Evolutionary conservation across 108 stramenopile species (phyloP), one percentile per base, ranked within the genome.

Genomic region (Cylindrotheca fusiformis): DNA sequence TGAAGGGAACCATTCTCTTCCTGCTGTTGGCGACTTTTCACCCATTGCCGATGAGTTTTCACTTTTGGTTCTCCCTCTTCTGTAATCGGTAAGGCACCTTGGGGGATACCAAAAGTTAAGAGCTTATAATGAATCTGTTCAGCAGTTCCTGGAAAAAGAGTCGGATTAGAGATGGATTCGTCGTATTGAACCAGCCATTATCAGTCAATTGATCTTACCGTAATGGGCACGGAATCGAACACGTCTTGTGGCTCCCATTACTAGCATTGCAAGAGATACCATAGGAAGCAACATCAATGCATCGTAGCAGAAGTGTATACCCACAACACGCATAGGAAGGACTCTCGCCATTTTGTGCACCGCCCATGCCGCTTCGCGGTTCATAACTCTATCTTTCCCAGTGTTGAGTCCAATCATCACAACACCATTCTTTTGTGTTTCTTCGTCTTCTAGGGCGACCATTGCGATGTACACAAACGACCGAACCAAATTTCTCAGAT

Each of bases 301-400:
- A 28, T 68, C 67, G 58, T 68, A 68, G 32, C 67, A 68, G 46
- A 56, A 68, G 23, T 68, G 67, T 21, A 68, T 51, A 24, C 58
- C 46, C 20, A 4, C 19, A 17, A 59, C 36, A 23, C 32, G 57
- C 19, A 51, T 18, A 20, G 67, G 67, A 1, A 68, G 48, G 24
- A n/a, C 5, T 33, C 58, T 21, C 20, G n/a, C 4, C 0, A 68
- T 14, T 10, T 47, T 51, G 8, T 52, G 48, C 4, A 59, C 36
- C 1, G 50, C 51, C 27, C 59, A 68, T 8, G 53, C 67, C 18
- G 58, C 58, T n/a, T 52, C 49, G 17, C 49, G 31, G 26, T 68
- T 50, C 8, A 68, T 30, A 3, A 44, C 20, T 1, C 67, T 55
- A 22, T 52, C 32, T 4, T 50, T 50, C n/a, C 58, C 67, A 48